Evolutionary conservation across 2,329 filamentous ascomycete species (phyloP), one percentile per base, ranked within the genome.

Genomic region (Golovinomyces cichoracearum): DNA sequence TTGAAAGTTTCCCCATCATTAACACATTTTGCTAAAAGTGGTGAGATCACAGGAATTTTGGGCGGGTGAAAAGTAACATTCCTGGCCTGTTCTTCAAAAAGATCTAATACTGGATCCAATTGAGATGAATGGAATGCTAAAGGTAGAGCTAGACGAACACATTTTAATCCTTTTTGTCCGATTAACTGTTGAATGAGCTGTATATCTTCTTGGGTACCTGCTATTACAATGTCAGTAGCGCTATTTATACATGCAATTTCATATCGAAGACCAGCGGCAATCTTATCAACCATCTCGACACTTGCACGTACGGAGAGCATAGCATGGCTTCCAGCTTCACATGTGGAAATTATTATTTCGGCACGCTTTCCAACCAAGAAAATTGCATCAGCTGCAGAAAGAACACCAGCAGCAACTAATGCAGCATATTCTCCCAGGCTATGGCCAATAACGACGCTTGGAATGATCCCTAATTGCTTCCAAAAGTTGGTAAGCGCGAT

Each of bases 351-450:
- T 2, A 55, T 38, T 3, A 53, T 48, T 37, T 53, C 65, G 15
- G 80, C 80, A 53, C 82, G 72, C 48, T 66, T 62, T 35, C 80
- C 80, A 19, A 85, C 78, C 1, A 86, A 67, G 53, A 76, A 78
- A 49, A 88, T 72, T 57, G 79, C 74, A 58, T 84, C 80, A 55
- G 73, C 73, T 19, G 73, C 75, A 17, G 78, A 80, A 26, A 83
- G 65, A 15, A 83, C 78, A 46, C 78, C 80, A 48, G 80, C 76
- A 37, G 76, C 69, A 56, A 80, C 70, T 10, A 84, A 70, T 37
- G 80, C 79, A 33, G 80, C 78, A 56, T 83, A 83, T 61, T 84
- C 79, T 48, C 80, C 80, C 25, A 84, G 64, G 55, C 76, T 81
- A 61, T 75, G 73, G 17, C 73, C 73, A 13, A 75, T 60, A 1